phyloP scores from a whole-genome alignment of 164 flowering plant species.

The Tetracentron sinense region DNA sequence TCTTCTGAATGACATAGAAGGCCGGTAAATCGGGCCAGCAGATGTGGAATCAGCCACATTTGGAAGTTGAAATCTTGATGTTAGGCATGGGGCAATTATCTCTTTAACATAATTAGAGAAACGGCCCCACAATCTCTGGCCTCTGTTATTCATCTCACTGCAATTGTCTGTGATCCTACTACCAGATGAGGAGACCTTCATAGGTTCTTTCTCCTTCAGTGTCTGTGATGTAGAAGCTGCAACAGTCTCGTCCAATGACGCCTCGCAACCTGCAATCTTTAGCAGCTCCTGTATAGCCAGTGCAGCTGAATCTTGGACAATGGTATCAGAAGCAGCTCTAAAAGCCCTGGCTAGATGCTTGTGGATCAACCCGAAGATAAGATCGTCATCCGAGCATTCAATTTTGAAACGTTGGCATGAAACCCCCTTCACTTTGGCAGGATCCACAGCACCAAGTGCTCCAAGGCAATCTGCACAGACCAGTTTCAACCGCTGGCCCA shows the following conservation, averaged over 20 bases:
- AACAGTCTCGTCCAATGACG: conserved; percentile 74
- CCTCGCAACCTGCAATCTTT: conserved; percentile 94
- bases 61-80: conserved; percentile 90
- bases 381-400: conserved; percentile 98
- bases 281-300: conserved; percentile 96
- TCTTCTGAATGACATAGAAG: conserved; percentile 87
- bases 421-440: conserved; percentile 75
- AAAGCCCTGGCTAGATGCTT: conserved; percentile 96
- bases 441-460: conserved; percentile 95
- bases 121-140: conserved; percentile 87
- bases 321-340: conserved; percentile 93
- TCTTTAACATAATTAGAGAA: conserved; percentile 96
- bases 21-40: conserved; percentile 72
- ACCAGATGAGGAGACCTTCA: conserved; percentile 21
- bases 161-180: conserved; percentile 16
- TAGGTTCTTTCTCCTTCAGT: conserved; percentile 30
- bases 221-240: conserved; percentile 30
- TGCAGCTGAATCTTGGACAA: conserved; percentile 95
- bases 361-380: conserved; percentile 92
- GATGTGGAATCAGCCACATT: conserved; percentile 66
- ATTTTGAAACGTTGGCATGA: conserved; percentile 82
- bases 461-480: conserved; percentile 98
- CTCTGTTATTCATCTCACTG: conserved; percentile 53
- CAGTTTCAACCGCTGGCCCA: conserved; percentile 87
- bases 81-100: conserved; percentile 96